Evolutionary conservation across 2,329 filamentous ascomycete species (phyloP).

Genomic region (Leptographium radiaticola): DNA sequence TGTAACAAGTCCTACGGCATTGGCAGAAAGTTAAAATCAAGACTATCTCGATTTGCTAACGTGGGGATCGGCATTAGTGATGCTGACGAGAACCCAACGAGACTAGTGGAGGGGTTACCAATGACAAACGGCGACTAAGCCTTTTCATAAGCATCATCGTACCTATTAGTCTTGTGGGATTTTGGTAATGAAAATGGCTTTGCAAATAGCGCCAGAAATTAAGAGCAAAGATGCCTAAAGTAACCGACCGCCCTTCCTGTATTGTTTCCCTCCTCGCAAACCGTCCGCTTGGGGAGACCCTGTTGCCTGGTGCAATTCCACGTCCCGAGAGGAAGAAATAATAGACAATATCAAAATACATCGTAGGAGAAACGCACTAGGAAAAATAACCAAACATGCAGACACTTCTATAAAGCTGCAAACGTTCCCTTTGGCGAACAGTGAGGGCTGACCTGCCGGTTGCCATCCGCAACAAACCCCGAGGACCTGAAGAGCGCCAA

Average conservation of each 20-base stretch:
- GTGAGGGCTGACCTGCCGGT: background rate
- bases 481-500: conserved; percentile 2
- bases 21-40: background rate
- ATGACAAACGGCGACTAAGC: background rate
- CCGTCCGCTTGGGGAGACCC: background rate
- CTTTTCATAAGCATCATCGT: too few relatives aligned
- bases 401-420: background rate
- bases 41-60: background rate
- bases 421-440: background rate
- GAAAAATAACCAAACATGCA: background rate
- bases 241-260: background rate
- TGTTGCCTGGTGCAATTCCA: background rate
- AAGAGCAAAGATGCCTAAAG: too few relatives aligned
- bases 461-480: background rate
- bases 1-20: background rate
- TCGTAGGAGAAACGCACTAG: background rate
- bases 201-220: too few relatives aligned
- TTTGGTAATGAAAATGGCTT: too few relatives aligned
- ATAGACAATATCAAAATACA: background rate
- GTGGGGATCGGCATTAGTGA: background rate
- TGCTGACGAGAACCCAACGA: background rate
- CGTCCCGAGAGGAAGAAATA: background rate
- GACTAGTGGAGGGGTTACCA: background rate
- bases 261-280: background rate
- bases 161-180: too few relatives aligned